Conservation (phyloP, 2,329 filamentous ascomycete species). For the Stagonosporopsis vannaccii region DNA sequence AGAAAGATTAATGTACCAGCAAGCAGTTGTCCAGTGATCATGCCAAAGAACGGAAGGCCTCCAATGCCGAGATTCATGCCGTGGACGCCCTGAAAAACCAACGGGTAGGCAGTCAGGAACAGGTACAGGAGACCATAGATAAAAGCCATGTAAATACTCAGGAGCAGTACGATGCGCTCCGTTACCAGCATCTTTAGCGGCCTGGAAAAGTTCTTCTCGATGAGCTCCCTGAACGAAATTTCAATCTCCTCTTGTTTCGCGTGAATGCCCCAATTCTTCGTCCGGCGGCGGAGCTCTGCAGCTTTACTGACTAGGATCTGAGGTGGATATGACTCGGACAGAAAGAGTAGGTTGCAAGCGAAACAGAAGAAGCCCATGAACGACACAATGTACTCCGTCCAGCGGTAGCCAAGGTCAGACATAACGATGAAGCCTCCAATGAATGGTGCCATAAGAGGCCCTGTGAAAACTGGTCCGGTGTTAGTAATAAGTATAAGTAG, state of each 20-base stretch:
- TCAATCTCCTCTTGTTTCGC: slow-evolving; percentile 64
- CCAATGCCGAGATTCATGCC: slow-evolving; percentile 73
- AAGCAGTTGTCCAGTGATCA: slow-evolving; percentile 76
- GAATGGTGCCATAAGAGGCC: slow-evolving; percentile 61
- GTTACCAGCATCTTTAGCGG: slow-evolving; percentile 57
- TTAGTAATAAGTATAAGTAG: slow-evolving; percentile 43
- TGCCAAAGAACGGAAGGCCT: slow-evolving; percentile 85
- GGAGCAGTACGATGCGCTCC: slow-evolving; percentile 57
- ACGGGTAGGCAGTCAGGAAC: slow-evolving; percentile 83
- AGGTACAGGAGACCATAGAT: slow-evolving; percentile 77
- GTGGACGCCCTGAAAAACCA: slow-evolving; percentile 79
- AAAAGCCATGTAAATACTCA: slow-evolving; percentile 46
- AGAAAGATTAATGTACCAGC: slow-evolving; percentile 70
- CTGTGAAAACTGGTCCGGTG: slow-evolving; percentile 61
- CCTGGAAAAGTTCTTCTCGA: slow-evolving; percentile 63
- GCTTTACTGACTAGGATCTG: slow-evolving; percentile 65
- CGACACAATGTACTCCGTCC: slow-evolving; percentile 62
- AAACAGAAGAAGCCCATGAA: slow-evolving; percentile 64
- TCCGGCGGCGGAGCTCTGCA: slow-evolving; percentile 61
- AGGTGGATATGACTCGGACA: slow-evolving; percentile 65
- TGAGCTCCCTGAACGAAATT: slow-evolving; percentile 57
- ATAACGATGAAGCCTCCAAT: slow-evolving; percentile 63
- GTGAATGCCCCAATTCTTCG: slow-evolving; percentile 69
- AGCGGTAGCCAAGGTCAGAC: slow-evolving; percentile 61
- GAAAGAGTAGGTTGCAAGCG: slow-evolving; percentile 60